Evolutionary conservation across 192 early-diverging fungal genomes (phyloP).

Genomic region (Entomortierella lignicola): DNA sequence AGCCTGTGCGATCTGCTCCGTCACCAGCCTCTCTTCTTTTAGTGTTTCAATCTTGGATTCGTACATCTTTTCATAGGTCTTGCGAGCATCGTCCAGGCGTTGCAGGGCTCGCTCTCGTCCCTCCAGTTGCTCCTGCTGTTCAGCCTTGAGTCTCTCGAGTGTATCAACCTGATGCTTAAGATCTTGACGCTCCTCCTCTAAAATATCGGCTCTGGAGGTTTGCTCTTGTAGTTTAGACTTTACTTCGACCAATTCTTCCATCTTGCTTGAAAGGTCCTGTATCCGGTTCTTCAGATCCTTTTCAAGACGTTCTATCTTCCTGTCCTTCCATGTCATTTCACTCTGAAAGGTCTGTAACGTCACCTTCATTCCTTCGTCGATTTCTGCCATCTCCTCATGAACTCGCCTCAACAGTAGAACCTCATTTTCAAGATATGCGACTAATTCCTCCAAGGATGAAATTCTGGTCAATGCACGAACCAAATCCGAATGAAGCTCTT

Average conservation of each 20-base stretch:
- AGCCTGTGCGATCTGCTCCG: slow-evolving; percentile 8
- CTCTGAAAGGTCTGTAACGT: not conserved
- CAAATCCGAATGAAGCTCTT: slow-evolving; percentile 3
- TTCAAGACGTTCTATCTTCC: slow-evolving; percentile 16
- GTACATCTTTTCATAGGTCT: slow-evolving; percentile 29
- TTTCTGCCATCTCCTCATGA: not conserved
- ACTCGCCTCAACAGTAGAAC: not conserved
- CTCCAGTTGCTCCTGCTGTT: slow-evolving; percentile 26
- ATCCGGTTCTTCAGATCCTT: slow-evolving; percentile 19
- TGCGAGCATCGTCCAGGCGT: slow-evolving; percentile 24
- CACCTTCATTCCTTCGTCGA: not conserved
- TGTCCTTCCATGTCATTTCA: not conserved
- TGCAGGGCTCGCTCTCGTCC: slow-evolving; percentile 28
- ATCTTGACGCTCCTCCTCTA: slow-evolving; percentile 10
- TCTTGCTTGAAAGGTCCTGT: slow-evolving; percentile 1
- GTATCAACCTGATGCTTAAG: not conserved
- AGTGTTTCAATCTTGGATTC: slow-evolving; percentile 35
- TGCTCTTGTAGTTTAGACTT: slow-evolving; percentile 12
- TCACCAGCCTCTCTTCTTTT: slow-evolving; percentile 24
- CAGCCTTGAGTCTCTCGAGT: slow-evolving; percentile 7
- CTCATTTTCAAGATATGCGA: slow-evolving; percentile 11
- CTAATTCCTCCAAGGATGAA: slow-evolving; percentile 4
- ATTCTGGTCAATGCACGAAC: not conserved
- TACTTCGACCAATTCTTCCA: slow-evolving; percentile 1
- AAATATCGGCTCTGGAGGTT: not conserved